Evolutionary conservation across 495 filamentous ascomycete species (phyloP), one percentile per base, ranked within the genome.

Genomic region (Thozetella sp.): DNA sequence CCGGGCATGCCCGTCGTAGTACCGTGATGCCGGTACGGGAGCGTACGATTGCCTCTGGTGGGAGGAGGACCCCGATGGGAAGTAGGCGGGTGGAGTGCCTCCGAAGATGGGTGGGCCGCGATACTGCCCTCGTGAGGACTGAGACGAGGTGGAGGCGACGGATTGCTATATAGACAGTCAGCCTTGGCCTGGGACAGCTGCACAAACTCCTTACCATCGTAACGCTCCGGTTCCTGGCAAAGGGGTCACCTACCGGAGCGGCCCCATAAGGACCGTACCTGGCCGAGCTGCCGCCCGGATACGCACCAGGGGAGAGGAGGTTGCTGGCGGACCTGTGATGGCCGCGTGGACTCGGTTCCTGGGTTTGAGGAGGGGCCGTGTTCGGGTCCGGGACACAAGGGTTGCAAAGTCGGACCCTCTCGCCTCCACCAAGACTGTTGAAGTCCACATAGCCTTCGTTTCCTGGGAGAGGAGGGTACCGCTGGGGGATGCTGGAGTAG

Each of bases 331-430:
- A 64, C 48, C 74, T 66, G 10, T 69, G 57, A 54, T 71, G 71
- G 45, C 24, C 58, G 23, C 51, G 50, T 10, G 54, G 58, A 3
- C 56, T 51, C 34, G 57, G 12, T 13, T 22, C 50, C 26, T 72
- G 74, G n/a, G 64, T 64, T 53, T 71, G 71, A 15, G 78, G 77
- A 48, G 91, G 93, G 26, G 87, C 83, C 17, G 83, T 90, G 63
- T 95, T 96, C 2, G 93, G 93, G 73, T 97, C 93, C 24, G 93
- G 93, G 22, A 97, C 93, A 67, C 93, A 97, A 1, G 93, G 93
- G 67, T 97, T 96, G 80, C 93, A 97, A 12, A 97, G 86, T 53
- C 93, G 84, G 40, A 97, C 93, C 74, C 92, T 86, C 68, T 93
- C 91, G 12, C 93, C 93, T 45, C 93, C 93, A 24, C 86, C 87